phyloP scores from a whole-genome alignment of 192 early-diverging fungal species.

The Mortierella claussenii region DNA sequence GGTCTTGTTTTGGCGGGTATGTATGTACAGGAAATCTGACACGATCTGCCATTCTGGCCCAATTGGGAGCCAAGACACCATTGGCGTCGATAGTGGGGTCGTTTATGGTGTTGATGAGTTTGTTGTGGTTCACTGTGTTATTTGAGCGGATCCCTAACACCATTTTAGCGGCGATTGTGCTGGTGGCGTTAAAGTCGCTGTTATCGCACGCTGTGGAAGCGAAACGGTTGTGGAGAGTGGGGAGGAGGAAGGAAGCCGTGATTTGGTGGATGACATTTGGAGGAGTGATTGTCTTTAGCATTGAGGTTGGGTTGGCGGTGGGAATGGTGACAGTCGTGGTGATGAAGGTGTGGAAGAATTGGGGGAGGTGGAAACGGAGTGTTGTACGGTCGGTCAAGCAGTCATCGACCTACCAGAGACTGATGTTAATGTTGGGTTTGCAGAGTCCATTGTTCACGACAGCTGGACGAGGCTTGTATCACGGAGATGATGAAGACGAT shows the following conservation, averaged over 20 bases:
- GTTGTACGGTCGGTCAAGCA: constrained; percentile 17
- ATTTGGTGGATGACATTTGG: constrained; percentile 50
- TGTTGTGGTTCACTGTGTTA: constrained; percentile 45
- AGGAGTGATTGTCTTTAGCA: constrained; percentile 37
- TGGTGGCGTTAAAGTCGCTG: constrained; percentile 36
- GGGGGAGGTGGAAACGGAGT: constrained; percentile 11
- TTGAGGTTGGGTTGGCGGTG: constrained; percentile 41
- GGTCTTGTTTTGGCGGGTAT: constrained; percentile 51
- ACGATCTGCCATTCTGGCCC: constrained; percentile 36
- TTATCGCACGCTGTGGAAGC: constrained; percentile 35
- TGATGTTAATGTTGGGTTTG: constrained; percentile 40
- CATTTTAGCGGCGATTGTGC: constrained; percentile 46
- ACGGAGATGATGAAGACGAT: constrained; percentile 42
- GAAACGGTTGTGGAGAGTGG: constrained; percentile 35
- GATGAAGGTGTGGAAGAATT: constrained; percentile 40
- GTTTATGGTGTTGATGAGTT: constrained; percentile 32
- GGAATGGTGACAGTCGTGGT: constrained; percentile 28
- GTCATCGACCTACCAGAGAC: constrained; percentile 32
- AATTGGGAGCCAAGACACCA: constrained; percentile 36
- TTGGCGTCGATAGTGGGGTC: constrained; percentile 37
- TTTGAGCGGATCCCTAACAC: constrained; percentile 48
- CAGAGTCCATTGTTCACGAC: constrained; percentile 46
- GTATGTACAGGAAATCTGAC: constrained; percentile 46
- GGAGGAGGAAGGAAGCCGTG: constrained; percentile 37
- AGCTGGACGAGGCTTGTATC: constrained; percentile 31